Evolutionary conservation across 768 basidiomycete species (phyloP).

Genomic region (Hericium erinaceus): DNA sequence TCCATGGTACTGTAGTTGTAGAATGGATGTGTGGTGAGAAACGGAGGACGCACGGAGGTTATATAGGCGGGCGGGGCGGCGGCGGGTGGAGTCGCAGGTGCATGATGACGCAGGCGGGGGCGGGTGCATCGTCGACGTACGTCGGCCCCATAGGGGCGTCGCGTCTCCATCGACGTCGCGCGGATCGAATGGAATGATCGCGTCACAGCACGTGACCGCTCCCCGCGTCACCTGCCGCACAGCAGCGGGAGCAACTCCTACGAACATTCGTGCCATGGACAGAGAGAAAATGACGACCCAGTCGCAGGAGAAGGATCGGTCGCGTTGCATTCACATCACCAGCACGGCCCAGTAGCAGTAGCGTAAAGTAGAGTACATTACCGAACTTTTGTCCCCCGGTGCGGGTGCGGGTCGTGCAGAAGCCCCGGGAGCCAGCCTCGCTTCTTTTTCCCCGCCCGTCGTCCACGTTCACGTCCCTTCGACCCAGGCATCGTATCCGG

Average conservation of each 20-base stretch:
- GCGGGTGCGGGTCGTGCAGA: no score
- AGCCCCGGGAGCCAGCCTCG: not conserved
- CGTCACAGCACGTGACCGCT: not conserved
- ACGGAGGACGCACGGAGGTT: not conserved
- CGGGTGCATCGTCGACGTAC: not conserved
- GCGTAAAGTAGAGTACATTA: not conserved
- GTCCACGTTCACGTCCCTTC: not conserved
- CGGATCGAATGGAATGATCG: not conserved
- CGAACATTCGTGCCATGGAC: not conserved
- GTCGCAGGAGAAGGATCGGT: no score
- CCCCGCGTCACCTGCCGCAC: not conserved
- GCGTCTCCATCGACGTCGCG: no score
- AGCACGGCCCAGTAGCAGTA: not conserved
- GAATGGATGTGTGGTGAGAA: not conserved
- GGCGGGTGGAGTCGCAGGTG: not conserved
- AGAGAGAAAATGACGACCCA: not conserved
- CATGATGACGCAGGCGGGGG: not conserved
- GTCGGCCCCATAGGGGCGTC: not conserved
- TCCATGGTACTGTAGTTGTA: slow-evolving; percentile 37
- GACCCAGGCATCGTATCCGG: no score
- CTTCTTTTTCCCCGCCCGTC: not conserved
- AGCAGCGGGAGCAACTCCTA: not conserved
- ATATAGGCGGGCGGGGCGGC: not conserved
- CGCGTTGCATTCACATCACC: no score
- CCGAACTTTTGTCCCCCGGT: not conserved